These are phyloP conservation scores for Podospora fimiseda DNA, from an alignment of 495 filamentous ascomycete species.

Conservation along the genomic window DNA sequence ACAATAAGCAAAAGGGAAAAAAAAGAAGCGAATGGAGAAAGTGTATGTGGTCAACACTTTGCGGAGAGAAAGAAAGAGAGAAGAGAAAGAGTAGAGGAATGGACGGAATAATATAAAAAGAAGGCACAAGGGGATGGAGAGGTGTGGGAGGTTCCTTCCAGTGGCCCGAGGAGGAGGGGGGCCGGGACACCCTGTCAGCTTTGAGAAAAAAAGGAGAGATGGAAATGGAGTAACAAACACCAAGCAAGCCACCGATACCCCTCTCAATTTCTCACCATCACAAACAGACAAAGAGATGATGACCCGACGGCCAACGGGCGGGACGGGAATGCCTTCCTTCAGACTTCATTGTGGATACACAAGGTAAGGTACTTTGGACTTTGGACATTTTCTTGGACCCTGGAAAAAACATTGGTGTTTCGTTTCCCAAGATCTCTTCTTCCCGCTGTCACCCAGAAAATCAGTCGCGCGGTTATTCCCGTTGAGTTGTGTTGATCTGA, in stretches of 20 bases:
- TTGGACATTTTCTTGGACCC: no score
- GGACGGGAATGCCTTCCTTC: neutral
- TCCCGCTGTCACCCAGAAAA: no score
- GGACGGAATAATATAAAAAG: neutral
- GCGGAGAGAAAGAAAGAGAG: neutral
- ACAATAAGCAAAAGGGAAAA: neutral
- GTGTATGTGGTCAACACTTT: constrained; percentile 5
- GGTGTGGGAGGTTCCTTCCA: neutral
- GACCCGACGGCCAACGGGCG: neutral
- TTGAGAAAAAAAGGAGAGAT: neutral
- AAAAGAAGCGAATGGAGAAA: neutral
- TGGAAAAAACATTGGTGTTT: no score
- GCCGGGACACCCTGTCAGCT: neutral
- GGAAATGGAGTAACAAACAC: neutral
- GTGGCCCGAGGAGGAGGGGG: neutral
- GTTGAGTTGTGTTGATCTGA: no score
- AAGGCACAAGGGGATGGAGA: neutral
- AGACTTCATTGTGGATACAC: neutral
- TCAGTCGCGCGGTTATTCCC: neutral
- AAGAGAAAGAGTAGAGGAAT: neutral
- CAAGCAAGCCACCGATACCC: neutral
- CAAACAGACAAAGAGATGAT: neutral
- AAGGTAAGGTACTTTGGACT: no score
- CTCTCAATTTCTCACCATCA: neutral
- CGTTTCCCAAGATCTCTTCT: no score